A percentile compares a stretch with the other conserved stretches of the same genome.
These are phyloP conservation scores for Lophiostoma macrostomum DNA, from an alignment of 495 filamentous ascomycete genomes.

Conservation along the genomic window DNA sequence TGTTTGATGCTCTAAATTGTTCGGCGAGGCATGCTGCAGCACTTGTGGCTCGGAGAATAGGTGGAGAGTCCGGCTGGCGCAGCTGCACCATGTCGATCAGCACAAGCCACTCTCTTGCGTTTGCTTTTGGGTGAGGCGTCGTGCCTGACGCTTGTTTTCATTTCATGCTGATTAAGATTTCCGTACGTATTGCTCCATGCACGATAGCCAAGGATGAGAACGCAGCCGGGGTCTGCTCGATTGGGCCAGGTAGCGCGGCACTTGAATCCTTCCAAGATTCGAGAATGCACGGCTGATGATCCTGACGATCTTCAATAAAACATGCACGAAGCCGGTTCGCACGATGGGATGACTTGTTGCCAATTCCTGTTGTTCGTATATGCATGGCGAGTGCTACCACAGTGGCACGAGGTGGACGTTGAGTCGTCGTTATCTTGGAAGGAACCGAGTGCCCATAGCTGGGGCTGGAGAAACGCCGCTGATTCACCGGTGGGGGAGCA, in stretches of 20 bases:
- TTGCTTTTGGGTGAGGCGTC: background rate
- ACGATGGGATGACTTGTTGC: background rate
- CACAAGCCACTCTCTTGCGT: background rate
- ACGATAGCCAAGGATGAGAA: background rate
- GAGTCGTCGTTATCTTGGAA: constrained; percentile 4
- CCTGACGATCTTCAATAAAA: constrained; percentile 14
- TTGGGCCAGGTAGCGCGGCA: background rate
- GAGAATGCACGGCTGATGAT: background rate
- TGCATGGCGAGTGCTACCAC: constrained; percentile 7
- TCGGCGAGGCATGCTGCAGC: constrained; percentile 8
- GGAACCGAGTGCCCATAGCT: constrained; percentile 4
- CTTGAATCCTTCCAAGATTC: background rate
- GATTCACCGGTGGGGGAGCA: constrained; percentile 8
- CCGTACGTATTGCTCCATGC: background rate
- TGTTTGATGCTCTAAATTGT: background rate
- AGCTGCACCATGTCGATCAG: background rate
- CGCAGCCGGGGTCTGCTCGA: background rate
- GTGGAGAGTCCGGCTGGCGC: constrained; percentile 11
- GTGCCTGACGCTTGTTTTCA: background rate
- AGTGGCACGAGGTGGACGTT: constrained; percentile 9
- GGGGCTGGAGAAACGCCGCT: constrained; percentile 2
- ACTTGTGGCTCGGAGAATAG: constrained; percentile 24
- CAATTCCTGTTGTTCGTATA: constrained; percentile 12
- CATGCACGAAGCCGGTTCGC: constrained; percentile 3
- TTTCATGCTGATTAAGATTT: background rate